Evolutionary conservation across 352 stramenopile genomes (phyloP).

Genomic region (Phytophthora podocarpi): DNA sequence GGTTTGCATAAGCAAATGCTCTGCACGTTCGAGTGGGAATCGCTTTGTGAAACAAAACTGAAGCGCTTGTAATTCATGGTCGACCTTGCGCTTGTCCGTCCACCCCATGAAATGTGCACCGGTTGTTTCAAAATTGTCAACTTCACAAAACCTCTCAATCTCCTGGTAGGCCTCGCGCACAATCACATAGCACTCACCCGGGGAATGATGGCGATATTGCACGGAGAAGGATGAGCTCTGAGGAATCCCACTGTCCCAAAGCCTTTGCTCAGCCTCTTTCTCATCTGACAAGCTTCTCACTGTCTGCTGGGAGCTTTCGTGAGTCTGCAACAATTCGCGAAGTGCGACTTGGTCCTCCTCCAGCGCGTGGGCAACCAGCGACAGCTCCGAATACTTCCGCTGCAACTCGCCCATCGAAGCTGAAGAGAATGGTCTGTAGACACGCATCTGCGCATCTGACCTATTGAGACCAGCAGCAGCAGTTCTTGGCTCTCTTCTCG

Average conservation of each 20-base stretch:
- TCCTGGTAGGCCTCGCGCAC: conserved; percentile 51
- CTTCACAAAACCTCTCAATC: conserved; percentile 41
- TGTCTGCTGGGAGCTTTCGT: conserved; percentile 32
- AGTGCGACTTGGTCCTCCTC: conserved; percentile 42
- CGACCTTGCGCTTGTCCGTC: conserved; percentile 51
- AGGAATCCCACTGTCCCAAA: conserved; percentile 32
- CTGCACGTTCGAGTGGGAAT: conserved; percentile 36
- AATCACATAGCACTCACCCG: conserved; percentile 41
- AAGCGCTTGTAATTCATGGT: conserved; percentile 25
- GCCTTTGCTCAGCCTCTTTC: not conserved
- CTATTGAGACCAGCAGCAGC: not conserved
- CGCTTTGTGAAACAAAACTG: conserved; percentile 48
- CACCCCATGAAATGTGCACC: conserved; percentile 51
- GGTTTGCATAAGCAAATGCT: conserved; percentile 35
- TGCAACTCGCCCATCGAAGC: conserved; percentile 11
- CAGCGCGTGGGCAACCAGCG: conserved; percentile 40
- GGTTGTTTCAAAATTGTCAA: conserved; percentile 28
- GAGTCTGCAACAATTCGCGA: conserved; percentile 23
- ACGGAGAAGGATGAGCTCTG: conserved; percentile 45
- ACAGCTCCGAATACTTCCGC: conserved; percentile 29
- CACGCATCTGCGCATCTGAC: not conserved
- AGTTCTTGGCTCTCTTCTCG: not conserved
- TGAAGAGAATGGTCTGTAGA: not conserved
- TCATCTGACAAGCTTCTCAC: conserved; percentile 16
- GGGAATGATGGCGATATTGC: conserved; percentile 19